A percentile compares a stretch with the other conserved stretches of the same genome.
Evolutionary conservation across 2,329 filamentous ascomycete genomes (phyloP).

Genomic region (Tolypocladium inflatum): DNA sequence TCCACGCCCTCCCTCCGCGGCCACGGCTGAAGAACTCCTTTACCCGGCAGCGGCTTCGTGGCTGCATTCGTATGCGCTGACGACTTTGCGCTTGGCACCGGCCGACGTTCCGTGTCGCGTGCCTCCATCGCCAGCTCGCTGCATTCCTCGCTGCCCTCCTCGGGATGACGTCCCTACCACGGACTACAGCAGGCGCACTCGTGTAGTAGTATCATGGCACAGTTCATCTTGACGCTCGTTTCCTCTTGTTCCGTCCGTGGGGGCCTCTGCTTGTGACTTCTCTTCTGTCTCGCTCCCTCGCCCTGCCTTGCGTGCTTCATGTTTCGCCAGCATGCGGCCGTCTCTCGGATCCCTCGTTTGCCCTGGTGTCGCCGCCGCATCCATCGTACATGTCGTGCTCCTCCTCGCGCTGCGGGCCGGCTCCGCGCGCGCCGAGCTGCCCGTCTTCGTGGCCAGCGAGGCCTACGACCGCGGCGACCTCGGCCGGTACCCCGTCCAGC

Average conservation of each 20-base stretch:
- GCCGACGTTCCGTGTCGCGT: background rate
- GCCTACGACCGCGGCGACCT: conserved; percentile 14
- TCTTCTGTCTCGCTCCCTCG: background rate
- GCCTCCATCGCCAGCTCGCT: background rate
- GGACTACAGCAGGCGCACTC: background rate
- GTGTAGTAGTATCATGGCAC: background rate
- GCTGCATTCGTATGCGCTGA: background rate
- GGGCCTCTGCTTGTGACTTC: background rate
- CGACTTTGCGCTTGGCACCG: background rate
- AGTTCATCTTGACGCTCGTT: background rate
- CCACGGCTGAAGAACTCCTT: background rate
- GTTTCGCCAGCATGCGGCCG: background rate
- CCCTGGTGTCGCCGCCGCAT: background rate
- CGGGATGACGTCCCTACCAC: background rate
- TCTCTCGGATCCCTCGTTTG: background rate
- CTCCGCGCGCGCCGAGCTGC: background rate
- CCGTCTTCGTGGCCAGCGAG: conserved; percentile 2
- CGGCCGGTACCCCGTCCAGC: conserved; percentile 14
- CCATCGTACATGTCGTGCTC: background rate
- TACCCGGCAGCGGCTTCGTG: background rate
- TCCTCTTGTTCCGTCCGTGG: background rate
- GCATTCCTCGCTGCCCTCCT: background rate
- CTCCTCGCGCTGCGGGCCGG: background rate
- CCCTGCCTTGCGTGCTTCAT: background rate
- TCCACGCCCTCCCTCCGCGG: no score